A percentile compares a stretch with the other conserved stretches of the same genome.
Conservation (phyloP, 306 rosid species). For the Luffa acutangula region DNA sequence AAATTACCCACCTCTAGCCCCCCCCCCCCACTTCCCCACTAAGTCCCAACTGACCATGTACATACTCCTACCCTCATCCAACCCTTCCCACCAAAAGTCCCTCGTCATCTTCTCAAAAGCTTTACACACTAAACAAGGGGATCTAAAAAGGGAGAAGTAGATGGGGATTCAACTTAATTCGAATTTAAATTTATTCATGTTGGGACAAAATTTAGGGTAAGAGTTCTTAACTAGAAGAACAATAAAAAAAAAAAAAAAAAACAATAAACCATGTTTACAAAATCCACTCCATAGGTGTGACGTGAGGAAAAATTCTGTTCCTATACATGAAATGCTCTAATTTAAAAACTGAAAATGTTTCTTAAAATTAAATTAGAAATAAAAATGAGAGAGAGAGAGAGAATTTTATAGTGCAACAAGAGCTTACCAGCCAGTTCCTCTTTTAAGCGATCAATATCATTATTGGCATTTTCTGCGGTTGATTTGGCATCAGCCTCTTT, state of each 20-base stretch:
- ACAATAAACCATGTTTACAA: background rate
- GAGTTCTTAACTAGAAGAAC: background rate
- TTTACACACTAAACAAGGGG: too few relatives aligned
- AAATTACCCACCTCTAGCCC: too few relatives aligned
- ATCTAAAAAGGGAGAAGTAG: too few relatives aligned
- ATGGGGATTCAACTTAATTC: too few relatives aligned
- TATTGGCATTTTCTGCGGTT: slow-evolving; percentile 51
- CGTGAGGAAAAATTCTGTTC: background rate
- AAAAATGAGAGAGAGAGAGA: background rate
- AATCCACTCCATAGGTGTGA: background rate
- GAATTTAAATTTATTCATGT: too few relatives aligned
- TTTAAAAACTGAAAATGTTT: background rate
- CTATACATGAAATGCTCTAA: background rate
- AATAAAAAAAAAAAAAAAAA: too few relatives aligned
- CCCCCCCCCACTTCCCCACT: too few relatives aligned
- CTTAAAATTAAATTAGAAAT: background rate
- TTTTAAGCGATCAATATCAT: slow-evolving; percentile 46
- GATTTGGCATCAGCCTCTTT: slow-evolving; percentile 65
- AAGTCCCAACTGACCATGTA: too few relatives aligned
- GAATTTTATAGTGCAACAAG: background rate
- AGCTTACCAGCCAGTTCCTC: slow-evolving; percentile 65
- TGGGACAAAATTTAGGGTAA: background rate
- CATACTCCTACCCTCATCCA: too few relatives aligned
- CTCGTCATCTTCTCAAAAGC: too few relatives aligned
- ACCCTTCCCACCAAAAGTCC: too few relatives aligned